Evolutionary conservation across 2,329 filamentous ascomycete genomes (phyloP).

Genomic region (Penicillium verrucosum): DNA sequence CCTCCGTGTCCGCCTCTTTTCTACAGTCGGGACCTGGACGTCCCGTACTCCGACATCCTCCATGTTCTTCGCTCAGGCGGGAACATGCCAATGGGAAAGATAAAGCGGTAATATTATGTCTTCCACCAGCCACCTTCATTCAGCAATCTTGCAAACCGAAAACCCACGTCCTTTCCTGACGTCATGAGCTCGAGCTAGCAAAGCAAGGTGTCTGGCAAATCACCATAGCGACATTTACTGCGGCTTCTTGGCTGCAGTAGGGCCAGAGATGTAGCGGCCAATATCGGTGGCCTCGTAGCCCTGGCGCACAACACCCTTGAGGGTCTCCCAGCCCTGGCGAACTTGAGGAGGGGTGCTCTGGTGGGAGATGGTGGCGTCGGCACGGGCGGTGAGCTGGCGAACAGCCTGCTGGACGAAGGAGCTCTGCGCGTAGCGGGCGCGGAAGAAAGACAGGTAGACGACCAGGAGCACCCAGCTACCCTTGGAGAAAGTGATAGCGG

Average conservation of each 20-base stretch:
- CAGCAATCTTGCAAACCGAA: not conserved
- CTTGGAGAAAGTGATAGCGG: constrained; percentile 81
- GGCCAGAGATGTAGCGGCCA: constrained; percentile 64
- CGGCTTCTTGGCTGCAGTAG: constrained; percentile 45
- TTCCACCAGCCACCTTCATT: not conserved
- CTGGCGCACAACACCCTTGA: constrained; percentile 71
- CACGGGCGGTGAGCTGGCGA: constrained; percentile 65
- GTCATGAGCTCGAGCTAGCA: not conserved
- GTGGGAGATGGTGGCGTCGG: constrained; percentile 78
- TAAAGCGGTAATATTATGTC: not conserved
- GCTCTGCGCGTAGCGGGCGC: constrained; percentile 86
- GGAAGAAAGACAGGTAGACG: constrained; percentile 88
- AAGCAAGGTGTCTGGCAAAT: constrained; percentile 3
- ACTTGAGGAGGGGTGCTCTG: constrained; percentile 81
- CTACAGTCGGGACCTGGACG: constrained; percentile 14
- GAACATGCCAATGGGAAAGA: constrained; percentile 1
- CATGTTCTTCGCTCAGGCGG: not conserved
- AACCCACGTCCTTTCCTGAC: not conserved
- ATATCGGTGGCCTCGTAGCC: constrained; percentile 77
- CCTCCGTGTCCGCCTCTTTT: constrained; percentile 22
- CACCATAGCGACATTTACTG: constrained; percentile 37
- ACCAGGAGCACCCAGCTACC: constrained; percentile 84
- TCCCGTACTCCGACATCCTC: constrained; percentile 3
- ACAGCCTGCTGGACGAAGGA: constrained; percentile 85
- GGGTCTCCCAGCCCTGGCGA: constrained; percentile 72